Conservation (phyloP, 2,329 filamentous ascomycete species). For the Colletotrichum sojae region DNA sequence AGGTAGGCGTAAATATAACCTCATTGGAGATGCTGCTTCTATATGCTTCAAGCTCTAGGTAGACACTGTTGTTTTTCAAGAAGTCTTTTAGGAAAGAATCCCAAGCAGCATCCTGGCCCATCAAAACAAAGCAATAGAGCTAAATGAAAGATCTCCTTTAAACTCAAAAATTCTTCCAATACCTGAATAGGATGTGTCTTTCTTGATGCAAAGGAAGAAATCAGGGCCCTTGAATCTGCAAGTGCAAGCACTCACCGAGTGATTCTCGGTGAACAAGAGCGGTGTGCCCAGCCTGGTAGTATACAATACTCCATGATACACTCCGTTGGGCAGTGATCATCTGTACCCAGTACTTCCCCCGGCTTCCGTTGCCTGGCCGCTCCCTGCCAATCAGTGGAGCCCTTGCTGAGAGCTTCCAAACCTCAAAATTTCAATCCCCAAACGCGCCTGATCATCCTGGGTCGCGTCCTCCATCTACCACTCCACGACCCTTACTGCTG, state of each 20-base stretch:
- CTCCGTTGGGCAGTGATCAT: background rate
- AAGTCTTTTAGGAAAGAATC: no score
- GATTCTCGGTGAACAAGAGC: constrained; percentile 14
- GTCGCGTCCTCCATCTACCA: constrained; percentile 17
- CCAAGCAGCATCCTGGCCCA: no score
- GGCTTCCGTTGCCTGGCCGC: constrained; percentile 38
- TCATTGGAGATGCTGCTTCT: no score
- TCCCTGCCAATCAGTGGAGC: constrained; percentile 42
- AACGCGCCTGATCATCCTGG: constrained; percentile 30
- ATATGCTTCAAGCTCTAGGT: no score
- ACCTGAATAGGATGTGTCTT: no score
- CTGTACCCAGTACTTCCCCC: constrained; percentile 9
- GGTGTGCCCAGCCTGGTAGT: background rate
- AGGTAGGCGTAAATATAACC: no score
- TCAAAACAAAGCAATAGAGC: no score
- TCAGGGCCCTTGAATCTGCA: background rate
- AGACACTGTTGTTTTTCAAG: no score
- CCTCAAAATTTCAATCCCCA: constrained; percentile 37
- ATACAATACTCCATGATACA: background rate
- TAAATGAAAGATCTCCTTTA: no score
- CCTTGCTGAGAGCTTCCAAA: constrained; percentile 38
- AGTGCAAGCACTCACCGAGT: background rate
- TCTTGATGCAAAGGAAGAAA: background rate
- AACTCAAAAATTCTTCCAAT: background rate
- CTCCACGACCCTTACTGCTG: constrained; percentile 3